Base-by-base conservation (phyloP, 1,284 basidiomycete species). In the Trametes hirsuta region DNA sequence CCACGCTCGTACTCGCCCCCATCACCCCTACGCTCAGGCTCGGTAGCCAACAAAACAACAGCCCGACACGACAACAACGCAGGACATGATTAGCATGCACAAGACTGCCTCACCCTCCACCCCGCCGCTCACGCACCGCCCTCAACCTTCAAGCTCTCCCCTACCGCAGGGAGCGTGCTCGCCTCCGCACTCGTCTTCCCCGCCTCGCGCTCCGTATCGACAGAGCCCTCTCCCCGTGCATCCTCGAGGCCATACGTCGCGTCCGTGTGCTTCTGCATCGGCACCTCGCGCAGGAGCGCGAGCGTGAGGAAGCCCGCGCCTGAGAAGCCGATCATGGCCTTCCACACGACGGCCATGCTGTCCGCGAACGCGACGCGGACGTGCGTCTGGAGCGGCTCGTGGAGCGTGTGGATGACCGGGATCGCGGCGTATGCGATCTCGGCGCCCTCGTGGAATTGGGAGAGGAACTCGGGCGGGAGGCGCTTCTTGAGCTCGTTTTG, bases 381-480 rank as follows among this genome's bases (percentile, higher is more conserved):
- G 47, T 72, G 53, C 5, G 39, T 34, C 10, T 58, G 58, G 12
- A 74, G 60, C 4, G 68, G 65, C 42, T 65, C 58, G 4, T 54
- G 47, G 12, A 75, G 66, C 15, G 9, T 18, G 1, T 22, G 3
- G 49, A 77, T 71, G 14, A 41, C 35, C 1, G 74, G 74, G 35
- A 76, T 76, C n/a, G 68, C 62, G 2, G 68, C 55, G 61, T 73
- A 76, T 12, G 70, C 71, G 53, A 74, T 61, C 11, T 65, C 64
- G 9, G 64, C 67, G 14, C 58, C 61, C 35, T 47, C 11, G 1
- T 69, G 67, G 50, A 74, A 66, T 42, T 63, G 50, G 6, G 35
- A 24, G 4, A 44, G 37, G 54, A 63, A 68, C 24, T 35, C 46
- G 3, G 42, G 22, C 6, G 66, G 64, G 10, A 68, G 61, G 4